Evolutionary conservation across 805 yeast genomes (phyloP).

Genomic region (Saturnispora besseyi): DNA sequence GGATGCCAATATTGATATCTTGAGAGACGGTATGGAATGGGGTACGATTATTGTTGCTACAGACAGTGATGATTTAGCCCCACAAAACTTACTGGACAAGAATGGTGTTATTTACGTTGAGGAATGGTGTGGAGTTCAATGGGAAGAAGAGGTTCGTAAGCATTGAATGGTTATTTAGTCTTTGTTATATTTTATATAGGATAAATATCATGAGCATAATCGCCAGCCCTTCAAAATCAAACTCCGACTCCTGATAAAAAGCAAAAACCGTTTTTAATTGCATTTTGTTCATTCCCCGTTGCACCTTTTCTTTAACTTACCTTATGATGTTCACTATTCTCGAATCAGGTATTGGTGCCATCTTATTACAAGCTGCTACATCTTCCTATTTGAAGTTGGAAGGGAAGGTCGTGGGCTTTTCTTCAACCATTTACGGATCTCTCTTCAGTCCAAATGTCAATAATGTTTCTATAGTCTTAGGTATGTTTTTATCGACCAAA

Average conservation of each 20-base stretch:
- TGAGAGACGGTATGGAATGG: conserved; percentile 87
- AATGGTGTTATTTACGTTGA: conserved; percentile 18
- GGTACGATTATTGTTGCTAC: conserved; percentile 85
- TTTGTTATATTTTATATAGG: background rate
- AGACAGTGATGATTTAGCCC: conserved; percentile 15
- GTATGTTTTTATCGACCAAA: conserved; percentile 27
- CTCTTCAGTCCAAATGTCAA: conserved; percentile 20
- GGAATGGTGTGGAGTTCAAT: conserved; percentile 24
- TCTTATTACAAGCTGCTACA: conserved; percentile 38
- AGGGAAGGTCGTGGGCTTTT: conserved; percentile 40
- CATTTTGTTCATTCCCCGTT: background rate
- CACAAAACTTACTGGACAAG: conserved; percentile 12
- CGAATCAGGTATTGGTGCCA: conserved; percentile 37
- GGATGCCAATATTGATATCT: conserved; percentile 33
- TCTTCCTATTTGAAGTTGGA: conserved; percentile 31
- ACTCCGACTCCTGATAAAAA: background rate
- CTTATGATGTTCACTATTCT: conserved; percentile 36
- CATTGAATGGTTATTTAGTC: background rate
- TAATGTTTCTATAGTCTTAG: conserved; percentile 28
- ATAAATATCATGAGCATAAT: background rate
- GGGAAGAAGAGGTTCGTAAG: conserved; percentile 17
- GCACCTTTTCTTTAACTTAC: background rate
- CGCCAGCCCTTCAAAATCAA: background rate
- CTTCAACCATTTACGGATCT: conserved; percentile 32
- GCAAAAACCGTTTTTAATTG: too few relatives aligned